Evolutionary conservation across 352 stramenopile species (phyloP).

Genomic region (Globisporangium perplexum): DNA sequence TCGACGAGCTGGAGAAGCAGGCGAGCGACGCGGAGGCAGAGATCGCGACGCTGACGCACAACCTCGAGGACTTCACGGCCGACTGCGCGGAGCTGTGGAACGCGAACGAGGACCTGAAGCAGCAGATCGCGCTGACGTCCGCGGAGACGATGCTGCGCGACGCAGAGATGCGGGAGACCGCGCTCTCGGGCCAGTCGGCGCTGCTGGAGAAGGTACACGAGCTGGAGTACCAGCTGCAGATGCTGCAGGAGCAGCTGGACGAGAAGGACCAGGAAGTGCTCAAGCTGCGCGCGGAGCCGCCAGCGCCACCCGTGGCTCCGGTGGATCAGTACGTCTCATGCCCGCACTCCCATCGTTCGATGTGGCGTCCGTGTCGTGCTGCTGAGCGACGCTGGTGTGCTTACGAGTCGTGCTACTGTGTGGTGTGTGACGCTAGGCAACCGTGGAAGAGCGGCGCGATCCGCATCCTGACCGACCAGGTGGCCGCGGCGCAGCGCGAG

Average conservation of each 20-base stretch:
- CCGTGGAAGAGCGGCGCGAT: slow-evolving; percentile 49
- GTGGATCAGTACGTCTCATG: slow-evolving; percentile 29
- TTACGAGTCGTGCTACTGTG: neutral
- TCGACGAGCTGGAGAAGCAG: slow-evolving; percentile 33
- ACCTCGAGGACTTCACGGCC: slow-evolving; percentile 74
- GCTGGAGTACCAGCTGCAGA: slow-evolving; percentile 53
- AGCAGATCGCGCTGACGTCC: slow-evolving; percentile 54
- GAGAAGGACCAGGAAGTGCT: slow-evolving; percentile 50
- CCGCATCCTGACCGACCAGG: slow-evolving; percentile 64
- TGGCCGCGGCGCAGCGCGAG: slow-evolving; percentile 59
- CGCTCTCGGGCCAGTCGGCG: slow-evolving; percentile 42
- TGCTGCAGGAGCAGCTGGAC: slow-evolving; percentile 54
- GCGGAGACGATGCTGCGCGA: slow-evolving; percentile 55
- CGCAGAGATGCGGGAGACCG: slow-evolving; percentile 47
- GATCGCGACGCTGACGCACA: slow-evolving; percentile 31
- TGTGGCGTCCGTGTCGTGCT: neutral
- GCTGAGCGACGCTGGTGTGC: neutral
- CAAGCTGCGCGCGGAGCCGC: slow-evolving; percentile 16
- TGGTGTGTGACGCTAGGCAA: slow-evolving; percentile 6
- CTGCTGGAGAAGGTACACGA: slow-evolving; percentile 47
- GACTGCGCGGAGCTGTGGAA: slow-evolving; percentile 79
- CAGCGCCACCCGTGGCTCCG: slow-evolving; percentile 3
- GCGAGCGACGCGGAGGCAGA: slow-evolving; percentile 17
- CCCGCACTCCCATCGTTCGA: neutral
- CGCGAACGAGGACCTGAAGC: slow-evolving; percentile 72